Base-by-base conservation (phyloP, 441 rosid species). In the Pelargonium citronellum region DNA sequence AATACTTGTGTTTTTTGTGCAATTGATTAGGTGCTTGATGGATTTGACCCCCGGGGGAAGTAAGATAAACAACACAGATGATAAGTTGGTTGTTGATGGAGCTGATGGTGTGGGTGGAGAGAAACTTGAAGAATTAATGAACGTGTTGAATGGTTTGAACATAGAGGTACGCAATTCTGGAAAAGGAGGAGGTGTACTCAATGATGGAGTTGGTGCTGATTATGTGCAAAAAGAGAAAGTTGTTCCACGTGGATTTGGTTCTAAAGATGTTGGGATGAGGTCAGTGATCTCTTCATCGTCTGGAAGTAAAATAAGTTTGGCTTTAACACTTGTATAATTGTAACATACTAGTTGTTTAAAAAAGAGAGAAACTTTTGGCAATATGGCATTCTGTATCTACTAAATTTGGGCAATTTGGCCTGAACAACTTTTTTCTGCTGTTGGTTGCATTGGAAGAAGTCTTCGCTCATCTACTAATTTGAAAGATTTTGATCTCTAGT, bases 101-200 rank as follows among this genome's bases (percentile, higher is more conserved):
- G 92, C 97, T 74, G 89, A 94, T 83, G 99, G 96, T 70, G 92
- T 94, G 46, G 97, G 97, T 51, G 97, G 91, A 68, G 86, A 78
- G 77, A 91, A 94, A 76, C 83, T 94, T 64, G 89, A 83, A 51
- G 67, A 70, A 41, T 68, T 94, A 5, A 85, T 66, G 82, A 83
- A 68, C 19, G 82, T 72, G 83, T 75, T 91, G 74, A 78, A 78
- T 64, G 75, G 85, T 73, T 75, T 87, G 57, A 75, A 19, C 71
- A 71, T 90, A 55, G 96, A 90, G 81, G 86, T 91, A 77, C 87
- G 85, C 70, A 94, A 91, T 68, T 60, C 82, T 27, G 97, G 92
- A 46, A 83, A 84, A 74, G 89, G 78, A 75, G 87, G 79, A 15
- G 95, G 96, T 73, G 76, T 90, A 43, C 88, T 91, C 64, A 91